Percentiles rank a stretch among this genome's conserved stretches.
These are phyloP conservation scores for Echites panduratus DNA, from an alignment of 257 asterid genomes.

Conservation along the genomic window DNA sequence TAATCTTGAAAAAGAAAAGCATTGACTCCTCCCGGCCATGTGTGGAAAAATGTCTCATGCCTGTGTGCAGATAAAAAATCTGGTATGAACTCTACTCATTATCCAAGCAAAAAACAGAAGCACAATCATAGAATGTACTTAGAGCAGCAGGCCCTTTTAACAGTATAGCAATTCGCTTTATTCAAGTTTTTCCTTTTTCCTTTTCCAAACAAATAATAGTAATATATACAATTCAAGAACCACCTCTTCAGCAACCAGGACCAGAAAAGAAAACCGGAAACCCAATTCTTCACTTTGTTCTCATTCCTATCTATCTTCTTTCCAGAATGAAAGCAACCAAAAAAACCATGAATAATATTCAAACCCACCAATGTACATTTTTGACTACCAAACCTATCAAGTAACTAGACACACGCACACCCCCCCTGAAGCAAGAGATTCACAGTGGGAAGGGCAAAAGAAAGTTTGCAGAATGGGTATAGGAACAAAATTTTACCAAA, in stretches of 20 bases:
- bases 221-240: background rate
- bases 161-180: background rate
- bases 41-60: background rate
- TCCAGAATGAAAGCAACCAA: background rate
- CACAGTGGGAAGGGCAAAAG: constrained; percentile 28
- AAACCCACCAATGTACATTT: constrained; percentile 35
- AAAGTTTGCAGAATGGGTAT: constrained; percentile 14
- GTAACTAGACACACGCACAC: background rate
- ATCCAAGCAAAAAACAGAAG: background rate
- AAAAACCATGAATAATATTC: constrained; percentile 13
- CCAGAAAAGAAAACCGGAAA: background rate
- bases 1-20: background rate
- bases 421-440: constrained; percentile 29
- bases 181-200: background rate
- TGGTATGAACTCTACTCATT: background rate
- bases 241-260: background rate
- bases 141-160: background rate
- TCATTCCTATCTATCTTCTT: constrained; percentile 13
- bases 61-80: background rate
- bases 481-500: constrained; percentile 18
- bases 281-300: background rate
- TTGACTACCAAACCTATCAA: constrained; percentile 24
- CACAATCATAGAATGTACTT: background rate
- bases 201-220: background rate
- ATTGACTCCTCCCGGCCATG: background rate